Base-by-base conservation (phyloP, 2,329 filamentous ascomycete genomes). In the Lasiodiplodia sp. region DNA sequence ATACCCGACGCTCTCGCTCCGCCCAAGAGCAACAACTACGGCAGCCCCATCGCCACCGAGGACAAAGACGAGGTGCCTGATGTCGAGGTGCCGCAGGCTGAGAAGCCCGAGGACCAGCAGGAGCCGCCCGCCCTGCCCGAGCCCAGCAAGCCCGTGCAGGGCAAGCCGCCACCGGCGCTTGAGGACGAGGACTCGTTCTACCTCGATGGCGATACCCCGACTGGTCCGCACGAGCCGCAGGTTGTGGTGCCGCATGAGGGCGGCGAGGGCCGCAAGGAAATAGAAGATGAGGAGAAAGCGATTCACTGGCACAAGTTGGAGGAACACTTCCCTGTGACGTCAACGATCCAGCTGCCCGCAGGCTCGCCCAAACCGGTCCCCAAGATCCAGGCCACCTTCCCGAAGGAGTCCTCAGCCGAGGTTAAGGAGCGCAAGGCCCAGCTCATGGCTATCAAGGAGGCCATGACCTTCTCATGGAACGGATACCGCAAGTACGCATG, bases 401-500 rank as follows among this genome's bases (percentile, higher is more conserved):
- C 81, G n/a, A 77, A 83, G 23, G 94, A 97, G 78, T 84, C 87
- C 0, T 55, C 69, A 2, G 68, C 72, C 10, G 80, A 85, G 8
- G 79, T 76, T 66, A 80, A 83, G 12, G 88, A 88, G 72, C 89
- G 94, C 40, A 79, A 90, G 69, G 80, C 87, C 64, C 90, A 92
- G 68, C 86, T 91, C 69, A 83, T 84, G 10, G 82, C 85, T 47
- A 90, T 98, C 77, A 93, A 90, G 77, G 84, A 87, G 6, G 91
- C 94, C 69, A 92, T 96, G 78, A 83, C 87, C 74, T 90, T 90
- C 73, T 90, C 93, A 0, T 98, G 96, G 95, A 81, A 83, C 4
- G 93, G 92, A 44, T 98, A 98, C 81, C 91, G 87, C 75, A 84
- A 88, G 70, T 85, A 90, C 73, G 95, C 94, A 12, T 96, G 92